Conservation (phyloP, 2,329 filamentous ascomycete species). For the Alternaria postmessia region DNA sequence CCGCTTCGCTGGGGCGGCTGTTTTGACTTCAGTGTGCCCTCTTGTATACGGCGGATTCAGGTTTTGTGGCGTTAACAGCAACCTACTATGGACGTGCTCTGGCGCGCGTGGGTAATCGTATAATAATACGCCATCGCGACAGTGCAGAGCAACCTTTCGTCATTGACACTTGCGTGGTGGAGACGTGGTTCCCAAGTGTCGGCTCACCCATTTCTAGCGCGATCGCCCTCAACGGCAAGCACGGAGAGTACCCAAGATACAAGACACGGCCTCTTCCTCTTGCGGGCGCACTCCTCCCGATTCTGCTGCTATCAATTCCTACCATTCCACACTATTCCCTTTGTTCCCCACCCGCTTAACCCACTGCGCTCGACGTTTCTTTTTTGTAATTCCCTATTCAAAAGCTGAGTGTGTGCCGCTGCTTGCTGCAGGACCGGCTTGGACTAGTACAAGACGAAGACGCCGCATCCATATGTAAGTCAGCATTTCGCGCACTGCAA, state of each 20-base stretch:
- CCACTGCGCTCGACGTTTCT: constrained; percentile 1
- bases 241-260: constrained; percentile 25
- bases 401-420: constrained; percentile 7
- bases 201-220: constrained; percentile 33
- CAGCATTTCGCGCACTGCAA: constrained; percentile 30
- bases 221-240: constrained; percentile 30
- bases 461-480: constrained; percentile 28
- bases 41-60: constrained; percentile 19
- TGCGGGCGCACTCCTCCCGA: neutral
- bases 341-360: constrained; percentile 2
- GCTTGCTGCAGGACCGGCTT: constrained; percentile 24
- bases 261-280: constrained; percentile 16
- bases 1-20: constrained; percentile 23
- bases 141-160: constrained; percentile 26
- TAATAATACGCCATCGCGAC: constrained; percentile 4
- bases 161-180: constrained; percentile 30
- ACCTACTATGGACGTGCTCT: constrained; percentile 26
- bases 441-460: constrained; percentile 6
- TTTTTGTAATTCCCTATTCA: constrained; percentile 5
- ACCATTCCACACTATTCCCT: neutral
- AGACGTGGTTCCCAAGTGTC: constrained; percentile 23
- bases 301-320: neutral
- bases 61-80: constrained; percentile 31
- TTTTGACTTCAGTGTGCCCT: constrained; percentile 20
- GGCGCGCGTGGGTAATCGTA: constrained; percentile 3